phyloP scores from a whole-genome alignment of 179 eudicot species.

The Corrigiola litoralis region DNA sequence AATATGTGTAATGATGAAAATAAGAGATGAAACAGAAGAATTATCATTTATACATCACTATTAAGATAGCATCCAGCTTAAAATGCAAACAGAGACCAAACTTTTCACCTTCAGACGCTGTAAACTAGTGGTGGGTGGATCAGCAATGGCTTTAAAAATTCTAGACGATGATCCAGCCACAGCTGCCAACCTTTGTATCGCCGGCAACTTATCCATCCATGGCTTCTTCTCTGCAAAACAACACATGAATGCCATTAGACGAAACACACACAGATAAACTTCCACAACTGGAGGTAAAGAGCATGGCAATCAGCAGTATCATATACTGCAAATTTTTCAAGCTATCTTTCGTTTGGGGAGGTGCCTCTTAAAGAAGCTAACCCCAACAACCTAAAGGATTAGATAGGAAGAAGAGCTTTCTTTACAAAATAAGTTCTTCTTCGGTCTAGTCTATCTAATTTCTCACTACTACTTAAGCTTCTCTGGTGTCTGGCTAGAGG shows the following conservation, averaged over 20 bases:
- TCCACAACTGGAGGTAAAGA: not conserved
- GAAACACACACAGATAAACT: not conserved
- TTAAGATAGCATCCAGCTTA: not conserved
- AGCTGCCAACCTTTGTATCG: conserved; percentile 67
- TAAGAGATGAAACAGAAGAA: no score
- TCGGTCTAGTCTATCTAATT: no score
- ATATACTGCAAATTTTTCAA: no score
- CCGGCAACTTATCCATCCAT: conserved; percentile 90
- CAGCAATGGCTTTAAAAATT: conserved; percentile 95
- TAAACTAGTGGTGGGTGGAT: conserved; percentile 97
- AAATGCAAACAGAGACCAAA: not conserved
- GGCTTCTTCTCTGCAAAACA: conserved; percentile 65
- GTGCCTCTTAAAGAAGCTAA: no score
- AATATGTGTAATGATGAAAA: no score
- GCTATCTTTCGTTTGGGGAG: no score
- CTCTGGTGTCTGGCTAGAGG: no score
- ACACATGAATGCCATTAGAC: not conserved
- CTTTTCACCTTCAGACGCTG: conserved; percentile 80
- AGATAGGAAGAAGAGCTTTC: no score
- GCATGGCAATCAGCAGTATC: no score
- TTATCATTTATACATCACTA: not conserved
- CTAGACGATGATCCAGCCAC: conserved; percentile 59
- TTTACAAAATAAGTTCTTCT: no score
- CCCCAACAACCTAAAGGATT: no score
- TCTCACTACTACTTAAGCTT: no score